Evolutionary conservation across 2,329 filamentous ascomycete species (phyloP).

Genomic region (Pseudopithomyces maydicus): DNA sequence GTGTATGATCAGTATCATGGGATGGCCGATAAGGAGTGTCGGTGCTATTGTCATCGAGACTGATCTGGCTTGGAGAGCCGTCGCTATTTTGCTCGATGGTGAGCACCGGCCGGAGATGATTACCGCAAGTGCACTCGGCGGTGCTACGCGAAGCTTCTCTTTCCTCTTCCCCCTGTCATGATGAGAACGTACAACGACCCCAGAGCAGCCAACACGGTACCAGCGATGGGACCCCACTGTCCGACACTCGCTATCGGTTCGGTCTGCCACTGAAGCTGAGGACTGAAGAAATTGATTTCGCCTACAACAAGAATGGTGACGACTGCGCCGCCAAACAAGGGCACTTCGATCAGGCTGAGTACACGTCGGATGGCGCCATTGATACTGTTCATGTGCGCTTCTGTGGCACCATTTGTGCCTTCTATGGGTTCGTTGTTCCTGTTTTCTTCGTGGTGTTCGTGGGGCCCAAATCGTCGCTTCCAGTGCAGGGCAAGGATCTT

Average conservation of each 20-base stretch:
- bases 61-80: slow-evolving; percentile 1
- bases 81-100: background rate
- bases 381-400: slow-evolving; percentile 53
- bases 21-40: slow-evolving; percentile 12
- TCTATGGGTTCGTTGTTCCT: slow-evolving; percentile 51
- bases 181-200: slow-evolving; percentile 63
- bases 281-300: slow-evolving; percentile 68
- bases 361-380: slow-evolving; percentile 43
- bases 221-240: slow-evolving; percentile 66
- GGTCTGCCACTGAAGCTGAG: slow-evolving; percentile 61
- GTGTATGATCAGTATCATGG: slow-evolving; percentile 10
- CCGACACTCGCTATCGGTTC: slow-evolving; percentile 67
- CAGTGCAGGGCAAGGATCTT: slow-evolving; percentile 68
- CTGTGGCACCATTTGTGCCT: slow-evolving; percentile 62
- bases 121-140: slow-evolving; percentile 28
- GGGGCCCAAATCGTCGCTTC: slow-evolving; percentile 51
- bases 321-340: slow-evolving; percentile 63
- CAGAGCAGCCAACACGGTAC: slow-evolving; percentile 61
- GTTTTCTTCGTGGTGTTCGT: slow-evolving; percentile 28
- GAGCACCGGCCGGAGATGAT: background rate
- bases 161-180: slow-evolving; percentile 41
- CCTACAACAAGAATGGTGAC: slow-evolving; percentile 65
- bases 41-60: background rate
- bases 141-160: slow-evolving; percentile 6
- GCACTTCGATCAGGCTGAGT: slow-evolving; percentile 57